A percentile compares a stretch with the other conserved stretches of the same genome.
phyloP scores from a whole-genome alignment of 257 asterid genomes.

The Nyctanthes arbortristis region DNA sequence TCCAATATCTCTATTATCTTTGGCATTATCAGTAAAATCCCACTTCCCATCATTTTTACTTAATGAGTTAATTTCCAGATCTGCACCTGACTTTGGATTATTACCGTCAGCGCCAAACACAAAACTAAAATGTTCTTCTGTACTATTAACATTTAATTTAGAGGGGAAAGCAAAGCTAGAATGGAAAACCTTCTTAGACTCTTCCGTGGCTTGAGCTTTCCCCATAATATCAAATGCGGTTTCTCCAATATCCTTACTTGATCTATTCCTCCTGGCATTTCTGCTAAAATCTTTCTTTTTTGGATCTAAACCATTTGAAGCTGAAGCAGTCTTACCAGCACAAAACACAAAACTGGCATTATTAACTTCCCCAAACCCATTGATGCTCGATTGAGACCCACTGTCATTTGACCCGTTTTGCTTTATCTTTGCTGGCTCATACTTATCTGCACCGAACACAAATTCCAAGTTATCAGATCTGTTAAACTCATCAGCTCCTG shows the following conservation, averaged over 20 bases:
- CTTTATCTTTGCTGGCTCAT: constrained; percentile 23
- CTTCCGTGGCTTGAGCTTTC: constrained; percentile 30
- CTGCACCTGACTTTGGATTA: constrained; percentile 21
- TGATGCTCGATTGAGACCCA: constrained; percentile 18
- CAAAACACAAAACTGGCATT: constrained; percentile 35
- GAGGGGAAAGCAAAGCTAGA: constrained; percentile 26
- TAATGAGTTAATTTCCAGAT: constrained; percentile 18
- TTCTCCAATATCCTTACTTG: constrained; percentile 27
- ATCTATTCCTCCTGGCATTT: constrained; percentile 19
- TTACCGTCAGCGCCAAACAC: constrained; percentile 34
- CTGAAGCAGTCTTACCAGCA: constrained; percentile 20
- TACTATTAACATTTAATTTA: constrained; percentile 19
- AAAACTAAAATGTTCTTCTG: constrained; percentile 28
- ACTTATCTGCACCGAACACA: constrained; percentile 25
- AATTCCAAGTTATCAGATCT: constrained; percentile 13
- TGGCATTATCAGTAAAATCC: constrained; percentile 23
- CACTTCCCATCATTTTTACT: constrained; percentile 23
- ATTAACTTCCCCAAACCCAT: constrained; percentile 23
- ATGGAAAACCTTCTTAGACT: constrained; percentile 32
- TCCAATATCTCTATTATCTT: constrained; percentile 29
- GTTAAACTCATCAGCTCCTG: constrained; percentile 17
- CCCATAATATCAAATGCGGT: constrained; percentile 30
- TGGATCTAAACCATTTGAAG: constrained; percentile 5
- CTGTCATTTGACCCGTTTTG: constrained; percentile 23
- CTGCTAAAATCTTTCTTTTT: constrained; percentile 17